Conservation (phyloP, 2,329 filamentous ascomycete species). For the Neocatenulostroma microsporum region DNA sequence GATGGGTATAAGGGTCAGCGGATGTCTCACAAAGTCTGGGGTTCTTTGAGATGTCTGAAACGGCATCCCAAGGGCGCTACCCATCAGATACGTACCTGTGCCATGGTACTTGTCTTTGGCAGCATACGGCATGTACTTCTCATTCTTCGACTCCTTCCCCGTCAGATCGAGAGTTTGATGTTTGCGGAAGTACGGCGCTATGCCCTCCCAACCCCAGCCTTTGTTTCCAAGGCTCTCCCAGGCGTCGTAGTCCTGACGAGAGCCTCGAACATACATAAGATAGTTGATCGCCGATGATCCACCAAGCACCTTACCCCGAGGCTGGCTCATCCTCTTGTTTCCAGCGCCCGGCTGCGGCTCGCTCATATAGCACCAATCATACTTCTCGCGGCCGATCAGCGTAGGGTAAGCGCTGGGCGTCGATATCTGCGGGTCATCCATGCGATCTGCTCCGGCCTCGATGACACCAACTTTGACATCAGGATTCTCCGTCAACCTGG, state of each 20-base stretch:
- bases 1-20: no score
- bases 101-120: constrained; percentile 28
- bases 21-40: no score
- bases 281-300: constrained; percentile 33
- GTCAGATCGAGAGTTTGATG: constrained; percentile 31
- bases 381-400: constrained; percentile 27
- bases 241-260: constrained; percentile 7
- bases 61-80: no score
- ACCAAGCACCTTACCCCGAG: constrained; percentile 22
- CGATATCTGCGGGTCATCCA: constrained; percentile 24
- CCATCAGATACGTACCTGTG: no score
- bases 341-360: constrained; percentile 14
- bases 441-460: constrained; percentile 24
- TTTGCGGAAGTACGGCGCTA: constrained; percentile 40
- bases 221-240: not conserved
- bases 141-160: constrained; percentile 11
- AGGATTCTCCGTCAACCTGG: constrained; percentile 16
- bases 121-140: constrained; percentile 22
- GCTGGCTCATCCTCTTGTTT: constrained; percentile 10
- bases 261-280: constrained; percentile 28
- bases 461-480: constrained; percentile 23
- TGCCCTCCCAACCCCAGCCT: constrained; percentile 39
- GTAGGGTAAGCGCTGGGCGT: constrained; percentile 28
- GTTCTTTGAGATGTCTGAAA: no score
- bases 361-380: constrained; percentile 28